Evolutionary conservation across 805 yeast genomes (phyloP), one percentile per base, ranked within the genome.

Genomic region (Vanderwaltozyma yarrowii): DNA sequence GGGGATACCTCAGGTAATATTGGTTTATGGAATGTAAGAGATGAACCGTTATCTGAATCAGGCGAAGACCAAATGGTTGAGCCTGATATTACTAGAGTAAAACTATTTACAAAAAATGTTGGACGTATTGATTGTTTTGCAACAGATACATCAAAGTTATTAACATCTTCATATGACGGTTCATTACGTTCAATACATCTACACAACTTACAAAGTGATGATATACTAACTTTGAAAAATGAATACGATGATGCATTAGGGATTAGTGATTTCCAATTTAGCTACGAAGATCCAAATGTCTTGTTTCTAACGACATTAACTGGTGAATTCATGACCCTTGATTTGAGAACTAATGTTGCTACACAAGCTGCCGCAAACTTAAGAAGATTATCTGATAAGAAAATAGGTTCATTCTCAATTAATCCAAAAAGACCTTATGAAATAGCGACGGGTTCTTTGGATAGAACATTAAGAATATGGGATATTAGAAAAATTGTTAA

Each of bases 1-100:
- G 97, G 96, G 33, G 98, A 92, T 60, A 84, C 85, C 11, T 62
- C 64, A n/a, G 98, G 98, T 5, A 72, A 76, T 44, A 61, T 87
- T 31, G 96, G 96, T 0, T 68, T 92, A 13, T 89, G 96, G 96
- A 78, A 88, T 32, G 80, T 83, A 7, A 49, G 55, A 39, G 55
- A 52, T 26, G 45, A 50, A 18, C 45, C 50, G n/a, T 45, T 51
- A 14, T 46, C 43, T 5, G 62, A 58, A 19, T 37, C 45, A 15
- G 54, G 51, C 14, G 52, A 56, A 3, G 76, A 71, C 43, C 59
- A 67, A 5, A 38, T 54, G 0, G 70, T 63, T 17, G 63, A 60
- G 9, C 72, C 71, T 6, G 73, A 76, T 29, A 73, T 84, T 2
- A 63, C 82, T 0, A 71, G 74, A 16, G 70, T 87, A 46, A 77